Evolutionary conservation across 2,329 filamentous ascomycete species (phyloP).

Genomic region (Alternaria viburni): DNA sequence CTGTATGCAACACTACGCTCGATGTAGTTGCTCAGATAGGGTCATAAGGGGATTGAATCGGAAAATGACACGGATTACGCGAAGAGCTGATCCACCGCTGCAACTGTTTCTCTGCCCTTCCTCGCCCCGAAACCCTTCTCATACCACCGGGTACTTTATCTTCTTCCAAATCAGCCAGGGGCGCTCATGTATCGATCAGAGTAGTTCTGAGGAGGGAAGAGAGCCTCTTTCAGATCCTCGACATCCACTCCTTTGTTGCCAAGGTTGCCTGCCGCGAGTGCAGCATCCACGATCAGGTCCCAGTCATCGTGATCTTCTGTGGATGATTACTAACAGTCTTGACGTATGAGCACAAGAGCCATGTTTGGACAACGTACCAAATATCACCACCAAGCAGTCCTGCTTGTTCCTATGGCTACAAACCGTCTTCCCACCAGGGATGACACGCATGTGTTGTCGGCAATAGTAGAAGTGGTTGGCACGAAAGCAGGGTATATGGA

Average conservation of each 20-base stretch:
- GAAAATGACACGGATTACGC: not conserved
- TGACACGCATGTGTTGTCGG: conserved; percentile 3
- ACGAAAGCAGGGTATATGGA: conserved; percentile 8
- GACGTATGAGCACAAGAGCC: not conserved
- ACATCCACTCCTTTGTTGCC: not conserved
- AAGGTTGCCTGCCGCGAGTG: not conserved
- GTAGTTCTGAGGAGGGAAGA: not conserved
- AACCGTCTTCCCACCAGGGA: not conserved
- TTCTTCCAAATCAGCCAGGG: not conserved
- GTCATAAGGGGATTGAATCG: not conserved
- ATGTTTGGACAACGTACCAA: conserved; percentile 5
- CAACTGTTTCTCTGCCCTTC: conserved; percentile 54
- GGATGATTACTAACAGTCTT: not conserved
- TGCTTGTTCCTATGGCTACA: not conserved
- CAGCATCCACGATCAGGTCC: not conserved
- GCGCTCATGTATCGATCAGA: not conserved
- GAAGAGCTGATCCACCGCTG: conserved; percentile 46
- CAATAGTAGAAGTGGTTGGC: conserved; percentile 10
- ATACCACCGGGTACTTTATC: not conserved
- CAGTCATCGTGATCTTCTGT: conserved; percentile 3
- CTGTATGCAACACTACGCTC: not conserved
- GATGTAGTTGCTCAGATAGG: not conserved
- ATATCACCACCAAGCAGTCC: not conserved
- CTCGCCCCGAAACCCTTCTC: conserved; percentile 10
- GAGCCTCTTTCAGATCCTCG: not conserved